These are phyloP conservation scores for Phylloporus gajari DNA, from an alignment of 1,284 basidiomycete genomes.

Conservation along the genomic window DNA sequence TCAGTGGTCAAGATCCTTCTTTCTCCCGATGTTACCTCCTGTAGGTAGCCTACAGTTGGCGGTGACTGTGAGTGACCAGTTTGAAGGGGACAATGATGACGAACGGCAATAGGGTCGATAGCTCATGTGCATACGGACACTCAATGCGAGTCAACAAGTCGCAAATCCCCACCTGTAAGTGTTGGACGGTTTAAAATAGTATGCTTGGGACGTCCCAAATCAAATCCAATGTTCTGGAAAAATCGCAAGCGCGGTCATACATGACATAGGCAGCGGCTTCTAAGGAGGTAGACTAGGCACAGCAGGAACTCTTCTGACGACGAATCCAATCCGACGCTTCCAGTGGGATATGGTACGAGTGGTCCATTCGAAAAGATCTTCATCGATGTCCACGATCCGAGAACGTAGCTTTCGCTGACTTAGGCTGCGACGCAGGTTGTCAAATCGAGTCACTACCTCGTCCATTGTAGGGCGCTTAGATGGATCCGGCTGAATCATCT, in stretches of 20 bases:
- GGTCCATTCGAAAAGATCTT: constrained; percentile 5
- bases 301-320: constrained; percentile 15
- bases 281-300: constrained; percentile 12
- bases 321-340: constrained; percentile 22
- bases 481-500: constrained; percentile 41
- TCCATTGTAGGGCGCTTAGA: constrained; percentile 34
- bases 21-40: too few relatives aligned
- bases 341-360: constrained; percentile 14
- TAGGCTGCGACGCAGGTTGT: constrained; percentile 2
- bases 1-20: too few relatives aligned
- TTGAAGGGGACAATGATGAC: too few relatives aligned
- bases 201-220: too few relatives aligned
- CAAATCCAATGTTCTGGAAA: too few relatives aligned
- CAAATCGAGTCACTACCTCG: constrained; percentile 25
- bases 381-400: constrained; percentile 17
- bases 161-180: too few relatives aligned
- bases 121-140: too few relatives aligned
- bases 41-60: too few relatives aligned
- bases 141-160: too few relatives aligned
- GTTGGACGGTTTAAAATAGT: too few relatives aligned
- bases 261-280: background rate
- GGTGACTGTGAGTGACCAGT: too few relatives aligned
- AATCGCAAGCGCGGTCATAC: background rate
- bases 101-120: too few relatives aligned
- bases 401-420: constrained; percentile 21